Evolutionary conservation across 345 rosid species (phyloP), one percentile per base, ranked within the genome.

Genomic region (Eucalyptus shirleyi): DNA sequence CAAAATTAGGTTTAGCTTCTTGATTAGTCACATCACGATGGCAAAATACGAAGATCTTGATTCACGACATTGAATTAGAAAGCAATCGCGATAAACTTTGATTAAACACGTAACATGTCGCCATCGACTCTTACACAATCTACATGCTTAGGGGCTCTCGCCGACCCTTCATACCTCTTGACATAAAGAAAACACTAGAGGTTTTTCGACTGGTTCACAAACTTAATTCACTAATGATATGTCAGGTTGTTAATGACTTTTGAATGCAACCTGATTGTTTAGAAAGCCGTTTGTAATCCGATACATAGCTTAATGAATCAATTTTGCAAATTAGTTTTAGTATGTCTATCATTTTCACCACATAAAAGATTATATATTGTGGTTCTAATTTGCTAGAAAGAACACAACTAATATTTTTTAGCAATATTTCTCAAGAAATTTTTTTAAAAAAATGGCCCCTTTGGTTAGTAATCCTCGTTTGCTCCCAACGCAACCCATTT

Each of bases 251-350:
- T 65, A n/a, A 7, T n/a, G 77, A 7, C 3, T 65, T 9, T 65
- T 65, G 11, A n/a, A 65, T 8, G 37, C 3, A 17, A 2, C 9
- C 2, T 1, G 1, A 1, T 65, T 65, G 18, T 30, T 65, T 15
- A 65, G 10, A 65, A 17, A n/a, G 5, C 2, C 6, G 5, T n/a
- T 65, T 3, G 4, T 8, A n/a, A 30, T n/a, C 19, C 1, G 11
- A 14, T 1, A 9, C 18, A n/a, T 8, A 16, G 6, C 37, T n/a
- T n/a, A 17, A 65, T 32, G 2, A n/a, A 15, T n/a, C 6, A 16
- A n/a, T 32, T 7, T 3, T 3, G 12, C 19, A 8, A 65, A 65
- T 30, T 6, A 17, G 1, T 65, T 65, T n/a, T 16, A 65, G 77
- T 8, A n/a, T n/a, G 6, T 65, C 19, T 15, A 16, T 9, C 21